Base-by-base conservation (phyloP, 148 eudicot genomes). In the Linanthus parryae region DNA sequence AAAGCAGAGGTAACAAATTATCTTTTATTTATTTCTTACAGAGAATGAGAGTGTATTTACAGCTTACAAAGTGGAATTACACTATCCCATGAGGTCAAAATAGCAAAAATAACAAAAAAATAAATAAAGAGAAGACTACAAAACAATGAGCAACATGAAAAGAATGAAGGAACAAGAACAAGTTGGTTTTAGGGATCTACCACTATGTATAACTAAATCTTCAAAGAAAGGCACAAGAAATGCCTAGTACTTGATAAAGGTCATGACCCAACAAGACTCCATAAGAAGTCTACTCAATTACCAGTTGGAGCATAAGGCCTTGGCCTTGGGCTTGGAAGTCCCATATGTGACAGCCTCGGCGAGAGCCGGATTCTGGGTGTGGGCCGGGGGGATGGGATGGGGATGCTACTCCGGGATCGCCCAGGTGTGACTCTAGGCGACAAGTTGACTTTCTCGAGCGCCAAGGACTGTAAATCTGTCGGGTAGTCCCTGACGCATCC, bases 311-410 rank as follows among this genome's bases (percentile, higher is more conserved):
- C n/a, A n/a, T n/a, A n/a, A 26, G 58, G 41, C 30, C 75, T 44
- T 10, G 64, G 59, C 59, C 76, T 69, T 14, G 83, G 82, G 54
- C 73, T 77, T 2, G 82, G 76, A 23, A 73, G 63, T 56, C 83
- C 83, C 76, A 77, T 70, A 24, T 63, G 63, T 4, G 73, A 28
- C 22, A 73, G 58, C 66, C 76, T 52, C 12, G 83, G 83, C 16
- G 83, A 77, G 3, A 77, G 50, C 17, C 70, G 61, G 43, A 73
- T 21, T 28, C 56, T 70, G 0, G 79, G 75, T 28, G 68, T 69
- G 2, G 83, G 79, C 20, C 83, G 42, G 3, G 83, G 79, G 11
- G 79, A 70, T n/a, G 79, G 83, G 57, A 77, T 73, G 0, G 83
- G 73, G 44, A 16, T 11, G 16, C 17, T 12, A 16, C 24, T 16